Conservation (phyloP, 305 asterid species). For the Rubia tinctorum region DNA sequence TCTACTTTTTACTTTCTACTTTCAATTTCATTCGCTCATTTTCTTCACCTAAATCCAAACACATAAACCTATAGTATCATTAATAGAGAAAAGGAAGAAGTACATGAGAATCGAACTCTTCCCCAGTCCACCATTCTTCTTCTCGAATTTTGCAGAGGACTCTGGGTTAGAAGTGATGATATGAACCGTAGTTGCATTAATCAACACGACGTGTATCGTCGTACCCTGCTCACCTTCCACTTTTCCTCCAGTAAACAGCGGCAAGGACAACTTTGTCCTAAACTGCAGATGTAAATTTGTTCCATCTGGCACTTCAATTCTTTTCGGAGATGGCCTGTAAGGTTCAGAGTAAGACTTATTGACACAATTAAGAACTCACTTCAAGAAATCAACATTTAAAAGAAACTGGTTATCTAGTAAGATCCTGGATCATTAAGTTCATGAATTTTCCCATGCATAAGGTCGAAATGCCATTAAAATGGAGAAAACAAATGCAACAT, state of each 20-base stretch:
- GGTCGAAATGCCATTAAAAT: neutral
- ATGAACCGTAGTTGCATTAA: constrained; percentile 62
- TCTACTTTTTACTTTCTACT: too few species aligned
- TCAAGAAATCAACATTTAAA: neutral
- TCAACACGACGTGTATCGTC: constrained; percentile 70
- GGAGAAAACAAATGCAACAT: neutral
- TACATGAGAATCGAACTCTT: constrained; percentile 80
- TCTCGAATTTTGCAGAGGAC: constrained; percentile 81
- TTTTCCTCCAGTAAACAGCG: constrained; percentile 94
- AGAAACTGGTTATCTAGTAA: neutral
- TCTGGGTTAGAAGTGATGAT: constrained; percentile 80
- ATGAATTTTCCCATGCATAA: neutral
- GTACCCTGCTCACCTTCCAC: constrained; percentile 95
- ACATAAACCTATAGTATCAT: too few species aligned
- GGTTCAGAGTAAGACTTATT: constrained; percentile 6
- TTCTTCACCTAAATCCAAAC: too few species aligned
- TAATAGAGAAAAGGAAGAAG: too few species aligned
- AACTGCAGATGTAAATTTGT: constrained; percentile 84
- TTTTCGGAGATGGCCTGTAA: constrained; percentile 84
- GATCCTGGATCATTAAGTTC: neutral
- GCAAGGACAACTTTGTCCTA: constrained; percentile 83
- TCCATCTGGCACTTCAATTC: constrained; percentile 86
- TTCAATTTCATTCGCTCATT: too few species aligned
- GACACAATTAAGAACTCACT: neutral
- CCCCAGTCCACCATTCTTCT: constrained; percentile 76